Conservation (phyloP, 1,139 yeast genomes). For the Geotrichum histeridarum region DNA sequence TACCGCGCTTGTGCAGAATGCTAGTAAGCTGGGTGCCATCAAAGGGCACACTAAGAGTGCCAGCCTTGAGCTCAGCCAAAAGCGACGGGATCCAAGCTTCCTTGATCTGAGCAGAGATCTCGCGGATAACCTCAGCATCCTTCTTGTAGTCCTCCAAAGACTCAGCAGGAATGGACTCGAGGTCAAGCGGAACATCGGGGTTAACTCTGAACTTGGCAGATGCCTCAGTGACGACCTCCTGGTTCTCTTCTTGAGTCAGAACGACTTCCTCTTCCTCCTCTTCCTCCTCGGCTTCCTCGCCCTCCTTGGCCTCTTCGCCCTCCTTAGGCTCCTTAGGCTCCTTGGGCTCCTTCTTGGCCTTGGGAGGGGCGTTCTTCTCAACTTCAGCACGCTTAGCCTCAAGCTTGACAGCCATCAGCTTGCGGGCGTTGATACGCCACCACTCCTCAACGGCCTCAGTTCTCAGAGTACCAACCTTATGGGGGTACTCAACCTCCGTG, state of each 20-base stretch:
- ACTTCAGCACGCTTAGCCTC: slow-evolving; percentile 14
- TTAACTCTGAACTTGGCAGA: slow-evolving; percentile 54
- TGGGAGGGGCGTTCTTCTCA: slow-evolving; percentile 19
- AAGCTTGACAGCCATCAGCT: slow-evolving; percentile 23
- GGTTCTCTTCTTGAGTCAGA: slow-evolving; percentile 33
- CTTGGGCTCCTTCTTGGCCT: slow-evolving; percentile 20
- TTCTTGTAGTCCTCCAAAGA: slow-evolving; percentile 41
- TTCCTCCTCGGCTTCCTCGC: slow-evolving; percentile 36
- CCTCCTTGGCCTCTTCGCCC: slow-evolving; percentile 22
- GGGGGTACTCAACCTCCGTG: slow-evolving; percentile 62
- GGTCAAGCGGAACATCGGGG: slow-evolving; percentile 66
- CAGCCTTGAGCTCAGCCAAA: slow-evolving; percentile 49
- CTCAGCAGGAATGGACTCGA: slow-evolving; percentile 38
- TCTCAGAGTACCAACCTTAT: slow-evolving; percentile 70
- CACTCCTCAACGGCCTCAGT: slow-evolving; percentile 87
- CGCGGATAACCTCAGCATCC: slow-evolving; percentile 62
- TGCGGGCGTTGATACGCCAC: slow-evolving; percentile 58
- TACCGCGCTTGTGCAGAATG: slow-evolving; percentile 72
- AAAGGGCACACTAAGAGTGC: slow-evolving; percentile 59
- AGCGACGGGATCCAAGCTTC: slow-evolving; percentile 59
- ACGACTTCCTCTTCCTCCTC: slow-evolving; percentile 26
- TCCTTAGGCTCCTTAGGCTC: slow-evolving; percentile 21
- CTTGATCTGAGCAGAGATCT: slow-evolving; percentile 59
- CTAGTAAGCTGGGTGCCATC: slow-evolving; percentile 74
- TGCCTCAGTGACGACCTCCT: slow-evolving; percentile 53